phyloP scores from a whole-genome alignment of 73 alveolate genomes.

The Tetrahymena thermophila region DNA sequence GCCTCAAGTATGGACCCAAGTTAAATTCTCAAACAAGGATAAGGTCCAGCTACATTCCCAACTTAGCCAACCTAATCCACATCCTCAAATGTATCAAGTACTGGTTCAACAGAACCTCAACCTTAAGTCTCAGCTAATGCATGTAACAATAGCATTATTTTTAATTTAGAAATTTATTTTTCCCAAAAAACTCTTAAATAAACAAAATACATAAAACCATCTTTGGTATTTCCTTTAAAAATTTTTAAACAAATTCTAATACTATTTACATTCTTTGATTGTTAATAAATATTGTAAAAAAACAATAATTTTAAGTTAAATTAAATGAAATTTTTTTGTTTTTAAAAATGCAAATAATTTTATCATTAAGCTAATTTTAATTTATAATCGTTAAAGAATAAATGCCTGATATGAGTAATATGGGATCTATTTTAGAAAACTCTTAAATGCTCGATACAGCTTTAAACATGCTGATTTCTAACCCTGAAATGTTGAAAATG shows the following conservation, averaged over 20 bases:
- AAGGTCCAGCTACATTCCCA: background rate
- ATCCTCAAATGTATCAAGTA: background rate
- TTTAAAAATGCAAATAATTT: no score
- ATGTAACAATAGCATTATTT: background rate
- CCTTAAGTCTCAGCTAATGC: constrained; percentile 20
- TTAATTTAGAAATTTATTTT: no score
- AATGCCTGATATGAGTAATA: constrained; percentile 10
- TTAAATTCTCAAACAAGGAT: background rate
- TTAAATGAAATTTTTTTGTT: background rate
- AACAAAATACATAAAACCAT: no score
- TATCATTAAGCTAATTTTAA: background rate
- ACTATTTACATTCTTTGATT: no score
- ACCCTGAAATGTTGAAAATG: constrained; percentile 69
- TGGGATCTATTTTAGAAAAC: constrained; percentile 33
- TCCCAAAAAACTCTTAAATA: no score
- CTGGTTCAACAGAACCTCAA: background rate
- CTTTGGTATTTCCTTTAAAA: no score
- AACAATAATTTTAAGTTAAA: constrained; percentile 5
- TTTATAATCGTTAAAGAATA: background rate
- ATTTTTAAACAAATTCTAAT: no score
- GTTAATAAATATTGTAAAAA: no score
- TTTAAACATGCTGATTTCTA: constrained; percentile 51
- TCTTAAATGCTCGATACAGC: constrained; percentile 53
- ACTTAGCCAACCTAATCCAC: background rate
- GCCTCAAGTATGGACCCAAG: constrained; percentile 21